phyloP scores from a whole-genome alignment of 345 rosid genomes.

The Euphorbia peplus region DNA sequence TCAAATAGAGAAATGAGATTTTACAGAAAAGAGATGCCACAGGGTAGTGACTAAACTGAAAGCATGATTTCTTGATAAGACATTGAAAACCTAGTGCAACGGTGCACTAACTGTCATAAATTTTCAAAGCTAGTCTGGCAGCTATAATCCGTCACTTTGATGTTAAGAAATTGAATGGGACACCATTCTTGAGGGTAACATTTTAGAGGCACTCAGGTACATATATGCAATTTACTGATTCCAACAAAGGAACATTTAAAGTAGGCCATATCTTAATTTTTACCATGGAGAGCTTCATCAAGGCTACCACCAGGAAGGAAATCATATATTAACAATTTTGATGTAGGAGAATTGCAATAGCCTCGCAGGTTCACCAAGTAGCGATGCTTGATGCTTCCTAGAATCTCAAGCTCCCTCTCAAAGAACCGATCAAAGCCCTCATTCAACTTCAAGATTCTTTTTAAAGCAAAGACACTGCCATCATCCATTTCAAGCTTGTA shows the following conservation, averaged over 20 bases:
- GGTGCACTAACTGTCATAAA: not conserved
- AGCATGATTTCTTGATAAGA: not conserved
- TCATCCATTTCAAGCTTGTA: conserved; percentile 97
- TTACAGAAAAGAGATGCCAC: not conserved
- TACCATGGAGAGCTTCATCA: conserved; percentile 97
- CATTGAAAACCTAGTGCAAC: not conserved
- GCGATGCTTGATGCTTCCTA: conserved; percentile 96
- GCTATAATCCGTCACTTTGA: not conserved
- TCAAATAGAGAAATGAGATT: not conserved
- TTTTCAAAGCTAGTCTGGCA: not conserved
- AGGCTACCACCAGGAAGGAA: conserved; percentile 95
- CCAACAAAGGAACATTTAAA: not conserved
- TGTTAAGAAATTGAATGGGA: not conserved
- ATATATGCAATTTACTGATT: not conserved
- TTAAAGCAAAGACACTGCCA: conserved; percentile 86
- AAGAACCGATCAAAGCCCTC: conserved; percentile 95
- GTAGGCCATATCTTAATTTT: conserved; percentile 17
- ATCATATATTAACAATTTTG: conserved; percentile 86
- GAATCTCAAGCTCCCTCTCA: conserved; percentile 96
- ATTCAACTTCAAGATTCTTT: conserved; percentile 79
- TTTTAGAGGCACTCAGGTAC: not conserved
- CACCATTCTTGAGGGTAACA: not conserved
- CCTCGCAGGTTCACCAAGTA: conserved; percentile 93
- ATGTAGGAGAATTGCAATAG: conserved; percentile 89
- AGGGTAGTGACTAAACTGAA: not conserved